These are phyloP conservation scores for Capronia epimyces DNA, from an alignment of 2,329 filamentous ascomycete species.

Conservation along the genomic window DNA sequence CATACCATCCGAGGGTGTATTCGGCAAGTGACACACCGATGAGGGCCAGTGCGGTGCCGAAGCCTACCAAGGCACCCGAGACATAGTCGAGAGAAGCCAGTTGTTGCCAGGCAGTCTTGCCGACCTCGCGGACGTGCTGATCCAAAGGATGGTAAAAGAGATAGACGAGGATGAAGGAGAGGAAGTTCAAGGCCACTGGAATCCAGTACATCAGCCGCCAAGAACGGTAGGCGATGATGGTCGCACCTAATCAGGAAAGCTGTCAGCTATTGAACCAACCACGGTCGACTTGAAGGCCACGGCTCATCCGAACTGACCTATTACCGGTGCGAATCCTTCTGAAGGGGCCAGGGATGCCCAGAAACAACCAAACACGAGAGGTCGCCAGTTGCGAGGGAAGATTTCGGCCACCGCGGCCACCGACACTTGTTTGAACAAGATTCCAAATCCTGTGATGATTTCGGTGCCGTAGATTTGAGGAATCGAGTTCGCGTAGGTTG, in stretches of 20 bases:
- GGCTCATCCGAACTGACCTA: not conserved
- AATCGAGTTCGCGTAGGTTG: not conserved
- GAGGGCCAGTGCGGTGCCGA: not conserved
- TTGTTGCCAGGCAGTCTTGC: not conserved
- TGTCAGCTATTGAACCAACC: not conserved
- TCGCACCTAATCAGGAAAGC: not conserved
- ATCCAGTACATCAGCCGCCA: not conserved
- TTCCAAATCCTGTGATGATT: not conserved
- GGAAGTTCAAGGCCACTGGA: not conserved
- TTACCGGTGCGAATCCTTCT: not conserved
- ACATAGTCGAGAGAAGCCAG: not conserved
- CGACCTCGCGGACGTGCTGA: not conserved
- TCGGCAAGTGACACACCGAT: not conserved
- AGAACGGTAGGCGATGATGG: not conserved
- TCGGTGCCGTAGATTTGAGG: not conserved
- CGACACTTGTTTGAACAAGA: not conserved
- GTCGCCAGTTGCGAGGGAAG: not conserved
- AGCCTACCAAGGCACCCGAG: not conserved
- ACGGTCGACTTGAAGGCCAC: too few relatives aligned
- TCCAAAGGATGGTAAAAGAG: too few relatives aligned
- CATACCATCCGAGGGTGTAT: not conserved
- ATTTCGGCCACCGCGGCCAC: not conserved
- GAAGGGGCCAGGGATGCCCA: not conserved
- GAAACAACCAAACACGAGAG: not conserved
- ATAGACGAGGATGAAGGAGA: not conserved